Evolutionary conservation across 441 rosid species (phyloP), one percentile per base, ranked within the genome.

Genomic region (Euphorbia corollata): DNA sequence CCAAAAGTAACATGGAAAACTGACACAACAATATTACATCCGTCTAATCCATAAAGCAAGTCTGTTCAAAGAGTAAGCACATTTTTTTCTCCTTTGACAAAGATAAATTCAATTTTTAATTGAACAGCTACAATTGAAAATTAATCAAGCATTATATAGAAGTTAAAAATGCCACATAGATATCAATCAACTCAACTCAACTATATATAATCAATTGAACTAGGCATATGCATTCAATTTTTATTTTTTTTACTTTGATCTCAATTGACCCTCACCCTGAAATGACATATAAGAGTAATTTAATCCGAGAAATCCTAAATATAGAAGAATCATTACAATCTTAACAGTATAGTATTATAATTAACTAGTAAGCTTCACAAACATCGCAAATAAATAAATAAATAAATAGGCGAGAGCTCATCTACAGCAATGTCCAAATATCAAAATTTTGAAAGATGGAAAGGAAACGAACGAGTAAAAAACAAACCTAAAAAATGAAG

Each of bases 111-210:
- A 19, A 8, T 20, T 27, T 57, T 24, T 56, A 23, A 27, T 8
- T 56, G 23, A 30, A 54, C 55, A 32, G 6, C 59, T 53, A 50
- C 43, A 50, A 64, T 18, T 30, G 5, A 32, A 59, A n/a, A 59
- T 32, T 16, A 15, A 59, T 6, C 69, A 22, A n/a, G 5, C 8
- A 51, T 66, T 6, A 32, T 48, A 22, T 55, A 15, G 18, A 32
- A 7, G 19, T 32, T 32, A 43, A 2, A 64, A 50, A 50, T 1
- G 30, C 59, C 13, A 50, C 6, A 50, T 2, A 48, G 20, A 22
- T 36, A 65, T 20, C 22, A 65, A 66, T 38, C n/a, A 55, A 66
- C 50, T 13, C 54, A 39, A 5, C 8, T 38, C 41, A 57, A 22
- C n/a, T 27, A 55, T 59, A 30, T 58, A 8, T 56, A 38, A 6